These are phyloP conservation scores for Circinella umbellata DNA, from an alignment of 371 early-diverging fungal genomes.

Conservation along the genomic window DNA sequence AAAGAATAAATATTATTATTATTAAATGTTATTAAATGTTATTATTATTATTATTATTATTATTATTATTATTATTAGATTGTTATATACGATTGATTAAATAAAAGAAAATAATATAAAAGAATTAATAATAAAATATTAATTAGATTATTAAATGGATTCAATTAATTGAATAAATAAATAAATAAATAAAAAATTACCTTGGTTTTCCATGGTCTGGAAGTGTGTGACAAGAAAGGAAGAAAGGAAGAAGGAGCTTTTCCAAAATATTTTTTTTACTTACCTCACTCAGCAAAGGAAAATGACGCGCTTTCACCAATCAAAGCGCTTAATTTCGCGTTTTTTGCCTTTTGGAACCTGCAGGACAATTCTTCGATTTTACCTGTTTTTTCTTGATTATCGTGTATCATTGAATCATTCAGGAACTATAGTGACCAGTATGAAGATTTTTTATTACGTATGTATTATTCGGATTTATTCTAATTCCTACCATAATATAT, in stretches of 20 bases:
- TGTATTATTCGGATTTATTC: too few species aligned
- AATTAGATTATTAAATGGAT: too few species aligned
- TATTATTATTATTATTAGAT: neutral
- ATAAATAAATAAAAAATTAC: neutral
- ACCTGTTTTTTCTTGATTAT: too few species aligned
- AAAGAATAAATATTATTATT: neutral
- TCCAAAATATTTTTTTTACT: neutral
- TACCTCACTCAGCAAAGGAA: neutral
- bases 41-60: neutral
- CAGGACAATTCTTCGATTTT: neutral
- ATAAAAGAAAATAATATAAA: neutral
- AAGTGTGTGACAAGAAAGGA: neutral
- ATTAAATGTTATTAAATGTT: neutral
- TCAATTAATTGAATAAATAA: too few species aligned
- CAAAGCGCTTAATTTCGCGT: neutral
- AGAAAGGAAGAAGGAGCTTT: neutral
- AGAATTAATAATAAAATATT: neutral
- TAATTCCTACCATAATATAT: too few species aligned
- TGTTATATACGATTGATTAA: too few species aligned
- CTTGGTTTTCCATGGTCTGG: neutral
- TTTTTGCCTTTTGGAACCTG: neutral
- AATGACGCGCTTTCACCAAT: neutral
- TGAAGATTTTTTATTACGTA: too few species aligned
- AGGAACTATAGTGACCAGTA: too few species aligned
- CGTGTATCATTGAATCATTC: too few species aligned